phyloP scores from a whole-genome alignment of 1,284 basidiomycete species.

The Sphaerobolus stellatus region DNA sequence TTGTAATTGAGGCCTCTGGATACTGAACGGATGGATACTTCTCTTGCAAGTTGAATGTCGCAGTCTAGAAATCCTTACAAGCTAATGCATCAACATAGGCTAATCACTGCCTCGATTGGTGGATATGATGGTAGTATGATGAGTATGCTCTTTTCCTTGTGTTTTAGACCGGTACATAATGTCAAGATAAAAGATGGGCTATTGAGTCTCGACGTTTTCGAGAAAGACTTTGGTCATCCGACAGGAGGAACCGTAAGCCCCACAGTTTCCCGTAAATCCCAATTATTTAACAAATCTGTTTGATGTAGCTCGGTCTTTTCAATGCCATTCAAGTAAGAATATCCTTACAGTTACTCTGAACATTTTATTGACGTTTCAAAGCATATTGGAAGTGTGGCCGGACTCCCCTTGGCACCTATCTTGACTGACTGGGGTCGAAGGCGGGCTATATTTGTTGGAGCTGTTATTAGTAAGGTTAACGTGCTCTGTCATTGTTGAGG shows the following conservation, averaged over 20 bases:
- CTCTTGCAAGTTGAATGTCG: conserved; percentile 28
- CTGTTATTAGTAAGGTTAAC: conserved; percentile 39
- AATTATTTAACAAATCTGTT: not conserved
- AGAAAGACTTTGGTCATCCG: conserved; percentile 54
- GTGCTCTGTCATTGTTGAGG: not conserved
- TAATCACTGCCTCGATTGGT: conserved; percentile 76
- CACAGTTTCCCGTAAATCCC: conserved; percentile 3
- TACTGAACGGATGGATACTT: conserved; percentile 37
- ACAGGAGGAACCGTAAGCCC: conserved; percentile 41
- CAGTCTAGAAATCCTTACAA: not conserved
- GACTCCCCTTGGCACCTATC: conserved; percentile 68
- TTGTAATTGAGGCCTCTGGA: conserved; percentile 19
- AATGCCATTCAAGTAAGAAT: conserved; percentile 69
- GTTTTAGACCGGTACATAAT: not conserved
- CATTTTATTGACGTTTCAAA: conserved; percentile 25
- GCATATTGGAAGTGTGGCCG: conserved; percentile 67
- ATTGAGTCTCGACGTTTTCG: conserved; percentile 63
- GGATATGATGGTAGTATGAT: conserved; percentile 77
- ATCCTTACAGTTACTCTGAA: not conserved
- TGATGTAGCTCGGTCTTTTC: conserved; percentile 58
- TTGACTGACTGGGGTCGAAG: conserved; percentile 70
- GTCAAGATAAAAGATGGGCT: conserved; percentile 49
- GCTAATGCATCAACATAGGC: conserved; percentile 39
- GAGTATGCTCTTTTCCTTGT: conserved; percentile 35
- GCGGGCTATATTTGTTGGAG: conserved; percentile 60